Percentiles rank a stretch among this genome's conserved stretches.
Evolutionary conservation across 371 early-diverging fungal genomes (phyloP).

Genomic region (Lichtheimia ornata): DNA sequence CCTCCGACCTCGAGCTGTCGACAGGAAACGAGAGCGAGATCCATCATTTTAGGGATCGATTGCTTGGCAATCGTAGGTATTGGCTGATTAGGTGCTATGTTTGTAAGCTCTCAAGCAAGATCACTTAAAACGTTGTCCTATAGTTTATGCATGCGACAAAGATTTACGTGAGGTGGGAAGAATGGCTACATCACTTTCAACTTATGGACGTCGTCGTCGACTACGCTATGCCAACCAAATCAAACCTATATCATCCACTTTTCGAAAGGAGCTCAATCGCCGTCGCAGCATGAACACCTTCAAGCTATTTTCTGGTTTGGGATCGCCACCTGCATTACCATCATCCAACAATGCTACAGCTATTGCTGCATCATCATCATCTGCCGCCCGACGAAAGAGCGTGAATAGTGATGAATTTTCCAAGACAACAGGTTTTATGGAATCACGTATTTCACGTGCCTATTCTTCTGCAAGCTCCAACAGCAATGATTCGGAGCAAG

Average conservation of each 20-base stretch:
- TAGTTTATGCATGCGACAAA: constrained; percentile 17
- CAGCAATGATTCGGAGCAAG: constrained; percentile 7
- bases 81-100: neutral
- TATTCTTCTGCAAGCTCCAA: constrained; percentile 1
- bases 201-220: neutral
- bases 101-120: neutral
- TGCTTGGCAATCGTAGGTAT: constrained; percentile 19
- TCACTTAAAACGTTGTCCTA: neutral
- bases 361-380: neutral
- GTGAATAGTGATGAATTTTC: neutral
- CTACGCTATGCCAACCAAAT: neutral
- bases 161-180: constrained; percentile 17
- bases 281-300: constrained; percentile 14
- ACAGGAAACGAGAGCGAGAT: constrained; percentile 3
- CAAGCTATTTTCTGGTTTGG: constrained; percentile 11
- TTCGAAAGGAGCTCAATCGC: constrained; percentile 13
- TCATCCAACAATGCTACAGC: neutral
- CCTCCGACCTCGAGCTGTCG: neutral
- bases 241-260: constrained; percentile 3
- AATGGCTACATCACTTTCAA: constrained; percentile 10
- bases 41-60: constrained; percentile 11
- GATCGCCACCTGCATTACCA: neutral
- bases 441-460: constrained; percentile 10
- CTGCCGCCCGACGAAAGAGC: constrained; percentile 5
- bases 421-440: neutral